Conservation (phyloP, 176 grass and related monocot species). For the Musa acuminata region DNA sequence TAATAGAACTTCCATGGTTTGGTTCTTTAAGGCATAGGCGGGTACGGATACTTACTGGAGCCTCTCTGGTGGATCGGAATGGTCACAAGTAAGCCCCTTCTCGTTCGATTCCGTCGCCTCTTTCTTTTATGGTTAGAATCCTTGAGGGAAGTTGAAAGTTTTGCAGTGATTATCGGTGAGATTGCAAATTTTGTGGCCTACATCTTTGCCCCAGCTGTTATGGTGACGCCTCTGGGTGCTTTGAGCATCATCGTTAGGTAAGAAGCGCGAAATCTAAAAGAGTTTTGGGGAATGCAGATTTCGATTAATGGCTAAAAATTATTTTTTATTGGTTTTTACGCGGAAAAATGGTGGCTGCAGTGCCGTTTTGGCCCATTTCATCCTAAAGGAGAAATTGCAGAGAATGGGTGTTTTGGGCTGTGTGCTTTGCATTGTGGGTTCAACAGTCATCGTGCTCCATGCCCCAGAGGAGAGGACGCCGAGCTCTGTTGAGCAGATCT, state of each 20-base stretch:
- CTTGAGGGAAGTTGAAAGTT: not conserved
- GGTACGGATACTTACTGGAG: slow-evolving; percentile 92
- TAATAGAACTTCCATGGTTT: slow-evolving; percentile 6
- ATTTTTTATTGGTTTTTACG: not conserved
- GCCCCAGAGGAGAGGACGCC: slow-evolving; percentile 73
- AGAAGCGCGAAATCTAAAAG: slow-evolving; percentile 30
- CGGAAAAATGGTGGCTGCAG: slow-evolving; percentile 28
- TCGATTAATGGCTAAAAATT: not conserved
- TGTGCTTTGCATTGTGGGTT: slow-evolving; percentile 79
- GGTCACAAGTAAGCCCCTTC: slow-evolving; percentile 67
- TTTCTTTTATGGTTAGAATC: not conserved
- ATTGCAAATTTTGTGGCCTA: slow-evolving; percentile 87
- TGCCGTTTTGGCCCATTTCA: slow-evolving; percentile 90
- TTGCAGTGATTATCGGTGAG: slow-evolving; percentile 82
- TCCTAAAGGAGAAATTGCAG: slow-evolving; percentile 77
- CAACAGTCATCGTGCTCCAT: slow-evolving; percentile 88
- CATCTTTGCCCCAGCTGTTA: slow-evolving; percentile 82
- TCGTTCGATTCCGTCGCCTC: slow-evolving; percentile 6
- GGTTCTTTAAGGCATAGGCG: slow-evolving; percentile 48
- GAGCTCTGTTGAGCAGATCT: slow-evolving; percentile 79
- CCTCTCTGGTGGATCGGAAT: slow-evolving; percentile 94
- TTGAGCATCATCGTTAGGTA: slow-evolving; percentile 96
- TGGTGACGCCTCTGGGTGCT: slow-evolving; percentile 75
- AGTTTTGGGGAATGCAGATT: not conserved
- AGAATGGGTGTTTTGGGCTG: slow-evolving; percentile 88